Base-by-base conservation (phyloP, 306 rosid genomes). In the Fragaria ananassa region DNA sequence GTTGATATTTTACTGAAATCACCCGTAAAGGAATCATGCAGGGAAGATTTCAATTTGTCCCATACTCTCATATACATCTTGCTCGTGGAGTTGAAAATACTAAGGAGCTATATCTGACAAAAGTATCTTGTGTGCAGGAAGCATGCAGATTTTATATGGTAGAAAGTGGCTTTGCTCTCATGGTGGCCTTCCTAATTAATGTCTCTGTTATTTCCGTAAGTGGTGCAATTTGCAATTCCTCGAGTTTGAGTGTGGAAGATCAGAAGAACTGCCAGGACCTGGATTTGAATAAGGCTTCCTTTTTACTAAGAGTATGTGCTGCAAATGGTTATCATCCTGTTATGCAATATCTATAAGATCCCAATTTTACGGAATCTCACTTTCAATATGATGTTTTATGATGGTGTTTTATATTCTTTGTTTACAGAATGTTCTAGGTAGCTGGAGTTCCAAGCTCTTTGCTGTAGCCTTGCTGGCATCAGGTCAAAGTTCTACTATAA, bases 401-500 rank as follows among this genome's bases (percentile, higher is more conserved):
- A 17, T 51, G 45, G 18, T 61, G 47, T 35, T 19, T 17, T 4
- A 47, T 44, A 42, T 8, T 34, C 29, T 39, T 58, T 70, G 41
- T 35, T 72, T 74, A 45, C 89, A 95, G 97, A 95, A 95, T 87
- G 97, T 95, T 65, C 82, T 95, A 80, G 99, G 99, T 77, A 87
- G 89, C 63, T 95, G 99, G 99, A 92, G 99, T 80, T 95, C 99
- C 29, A 95, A 90, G 79, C 84, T 95, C 77, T 95, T 95, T 58
- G 99, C 93, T 62, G 74, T 95, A 71, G 99, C 99, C 76, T 85
- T 95, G 83, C 89, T 95, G 57, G 99, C 99, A 44, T 95, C 99
- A 3, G 99, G 99, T 80, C 99, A 95, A 87, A 92, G 99, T 80
- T 95, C 99, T 79, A 95, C 99, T 1, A 95, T 95, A 81, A 95